Evolutionary conservation across 2,329 filamentous ascomycete genomes (phyloP), one percentile per base, ranked within the genome.

Genomic region (Albophoma yamanashiensis): DNA sequence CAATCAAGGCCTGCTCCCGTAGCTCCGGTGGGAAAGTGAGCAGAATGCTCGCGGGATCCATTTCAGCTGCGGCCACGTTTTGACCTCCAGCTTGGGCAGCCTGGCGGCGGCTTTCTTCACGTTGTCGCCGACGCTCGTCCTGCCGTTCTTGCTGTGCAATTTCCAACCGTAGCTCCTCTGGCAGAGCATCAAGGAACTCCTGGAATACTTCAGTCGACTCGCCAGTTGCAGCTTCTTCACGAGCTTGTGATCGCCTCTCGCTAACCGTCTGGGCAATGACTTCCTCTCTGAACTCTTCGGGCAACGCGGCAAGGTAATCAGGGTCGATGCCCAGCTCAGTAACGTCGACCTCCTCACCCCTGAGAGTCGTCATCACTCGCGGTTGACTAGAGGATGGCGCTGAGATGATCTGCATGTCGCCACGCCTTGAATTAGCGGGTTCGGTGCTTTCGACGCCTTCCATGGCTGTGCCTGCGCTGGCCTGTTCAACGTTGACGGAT

Each of bases 251-350:
- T 63, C 93, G 86, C 65, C 93, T 85, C 64, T 91, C 87, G 58
- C 89, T 91, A 64, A 96, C 84, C 61, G 96, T 92, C 63, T 92
- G 87, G 72, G 95, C 91, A 64, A 99, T 90, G 56, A 99, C 94
- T 71, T 99, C 94, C 73, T 97, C 93, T 55, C 94, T 84, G 70
- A 97, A 87, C 62, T 99, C 95, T 67, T 99, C 94, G 0, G 94
- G 94, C n/a, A 99, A 78, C n/a, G 93, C 95, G 61, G 94, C 91
- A 8, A 99, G 84, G 73, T 97, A 99, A 60, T 96, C 92, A 20
- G 89, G 84, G 70, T 99, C 94, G 67, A 99, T 97, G 56, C 93
- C 92, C 63, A 99, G 82, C 62, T 91, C 90, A 0, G 94, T 99
- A 56, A 99, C 94, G 71, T 99, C 94, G 58, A 96, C 84, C 67